Percentiles rank a stretch among this genome's conserved stretches.
phyloP scores from a whole-genome alignment of 192 early-diverging fungal genomes.

The Rhizoclosmatium sp. region DNA sequence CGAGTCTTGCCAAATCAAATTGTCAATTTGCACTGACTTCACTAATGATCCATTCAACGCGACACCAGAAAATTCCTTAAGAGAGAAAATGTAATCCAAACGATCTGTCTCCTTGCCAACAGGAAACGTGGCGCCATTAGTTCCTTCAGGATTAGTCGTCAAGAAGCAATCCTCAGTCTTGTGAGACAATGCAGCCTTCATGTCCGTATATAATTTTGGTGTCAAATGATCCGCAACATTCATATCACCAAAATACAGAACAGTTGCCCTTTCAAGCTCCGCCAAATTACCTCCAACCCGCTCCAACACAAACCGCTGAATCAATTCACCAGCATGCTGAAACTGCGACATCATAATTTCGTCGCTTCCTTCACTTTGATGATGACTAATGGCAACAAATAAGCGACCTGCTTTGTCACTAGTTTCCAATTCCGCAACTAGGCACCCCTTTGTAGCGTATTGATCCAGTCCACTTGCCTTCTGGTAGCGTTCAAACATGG shows the following conservation, averaged over 20 bases:
- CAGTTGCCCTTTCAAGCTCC: neutral
- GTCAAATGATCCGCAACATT: neutral
- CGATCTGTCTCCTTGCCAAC: neutral
- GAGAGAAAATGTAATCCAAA: neutral
- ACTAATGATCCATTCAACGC: neutral
- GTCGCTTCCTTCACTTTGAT: neutral
- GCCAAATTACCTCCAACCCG: neutral
- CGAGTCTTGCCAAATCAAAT: neutral
- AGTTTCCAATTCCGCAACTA: neutral
- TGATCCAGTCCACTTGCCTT: neutral
- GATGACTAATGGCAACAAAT: conserved; percentile 6
- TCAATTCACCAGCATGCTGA: neutral
- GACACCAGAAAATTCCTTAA: neutral
- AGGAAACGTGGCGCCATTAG: neutral
- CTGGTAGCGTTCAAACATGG: neutral
- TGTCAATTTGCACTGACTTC: neutral
- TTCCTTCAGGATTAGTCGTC: neutral
- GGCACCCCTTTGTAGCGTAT: neutral
- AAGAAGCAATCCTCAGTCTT: neutral
- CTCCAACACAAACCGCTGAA: neutral
- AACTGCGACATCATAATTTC: neutral
- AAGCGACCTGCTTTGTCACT: neutral
- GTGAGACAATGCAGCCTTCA: neutral
- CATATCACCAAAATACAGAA: neutral
- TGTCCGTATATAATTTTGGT: neutral